Percentiles rank a stretch among this genome's conserved stretches.
Evolutionary conservation across 352 stramenopile species (phyloP).

Genomic region (Phytopythium kandeliae): DNA sequence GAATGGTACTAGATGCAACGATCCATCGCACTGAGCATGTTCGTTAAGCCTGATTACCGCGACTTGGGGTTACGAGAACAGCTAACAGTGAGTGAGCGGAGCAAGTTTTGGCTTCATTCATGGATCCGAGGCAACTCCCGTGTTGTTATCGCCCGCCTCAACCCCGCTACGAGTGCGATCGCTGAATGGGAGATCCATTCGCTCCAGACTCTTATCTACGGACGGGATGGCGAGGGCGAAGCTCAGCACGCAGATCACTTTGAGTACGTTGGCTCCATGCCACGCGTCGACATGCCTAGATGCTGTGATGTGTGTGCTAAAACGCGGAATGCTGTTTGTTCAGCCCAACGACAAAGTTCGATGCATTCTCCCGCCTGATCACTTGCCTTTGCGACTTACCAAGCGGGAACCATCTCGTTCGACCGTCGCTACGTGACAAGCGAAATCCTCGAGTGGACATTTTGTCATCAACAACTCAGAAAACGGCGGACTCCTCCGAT

Average conservation of each 20-base stretch:
- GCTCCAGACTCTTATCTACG: conserved; percentile 38
- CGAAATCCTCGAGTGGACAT: conserved; percentile 4
- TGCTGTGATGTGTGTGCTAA: neutral
- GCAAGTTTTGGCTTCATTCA: conserved; percentile 67
- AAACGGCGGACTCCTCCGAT: neutral
- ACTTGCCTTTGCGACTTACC: conserved; percentile 21
- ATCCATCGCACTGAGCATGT: conserved; percentile 38
- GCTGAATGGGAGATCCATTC: conserved; percentile 42
- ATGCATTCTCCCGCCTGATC: conserved; percentile 25
- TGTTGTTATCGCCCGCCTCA: conserved; percentile 42
- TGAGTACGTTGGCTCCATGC: conserved; percentile 30
- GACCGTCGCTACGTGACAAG: conserved; percentile 4
- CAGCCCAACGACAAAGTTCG: conserved; percentile 33
- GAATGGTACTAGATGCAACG: conserved; percentile 3
- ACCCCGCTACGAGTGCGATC: conserved; percentile 24
- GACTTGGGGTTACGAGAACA: conserved; percentile 45
- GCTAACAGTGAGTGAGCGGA: conserved; percentile 52
- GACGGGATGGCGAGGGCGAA: neutral
- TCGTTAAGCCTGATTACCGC: conserved; percentile 68
- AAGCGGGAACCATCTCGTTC: conserved; percentile 32
- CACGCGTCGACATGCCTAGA: neutral
- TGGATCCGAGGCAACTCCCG: conserved; percentile 65
- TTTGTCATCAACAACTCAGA: neutral
- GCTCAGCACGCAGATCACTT: conserved; percentile 27
- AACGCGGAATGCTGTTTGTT: neutral